Conservation (phyloP, 1,139 yeast genomes). For the Blastobotrys niveus region DNA sequence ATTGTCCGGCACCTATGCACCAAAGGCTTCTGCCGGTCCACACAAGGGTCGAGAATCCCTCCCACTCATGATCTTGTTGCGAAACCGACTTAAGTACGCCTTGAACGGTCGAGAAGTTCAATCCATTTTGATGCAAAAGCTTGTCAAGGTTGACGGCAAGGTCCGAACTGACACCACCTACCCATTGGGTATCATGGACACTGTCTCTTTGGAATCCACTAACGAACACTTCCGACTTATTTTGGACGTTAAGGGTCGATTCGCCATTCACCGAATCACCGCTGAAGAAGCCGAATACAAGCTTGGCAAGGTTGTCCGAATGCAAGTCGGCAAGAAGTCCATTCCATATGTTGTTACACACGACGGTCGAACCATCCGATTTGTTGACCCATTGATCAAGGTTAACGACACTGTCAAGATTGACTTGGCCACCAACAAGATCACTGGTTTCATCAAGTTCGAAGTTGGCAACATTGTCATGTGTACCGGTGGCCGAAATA, state of each 20-base stretch:
- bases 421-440: slow-evolving; percentile 93
- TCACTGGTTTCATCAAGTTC: slow-evolving; percentile 84
- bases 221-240: slow-evolving; percentile 98
- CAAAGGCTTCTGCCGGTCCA: slow-evolving; percentile 99
- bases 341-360: slow-evolving; percentile 97
- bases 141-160: slow-evolving; percentile 98
- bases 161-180: slow-evolving; percentile 97
- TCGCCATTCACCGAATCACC: slow-evolving; percentile 98
- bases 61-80: slow-evolving; percentile 94
- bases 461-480: slow-evolving; percentile 94
- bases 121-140: slow-evolving; percentile 99
- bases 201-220: slow-evolving; percentile 93
- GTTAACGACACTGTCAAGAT: slow-evolving; percentile 96
- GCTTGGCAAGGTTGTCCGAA: slow-evolving; percentile 96
- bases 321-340: slow-evolving; percentile 97
- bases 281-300: slow-evolving; percentile 98
- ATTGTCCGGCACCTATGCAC: slow-evolving; percentile 98
- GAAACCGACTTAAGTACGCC: slow-evolving; percentile 99
- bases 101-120: slow-evolving; percentile 99
- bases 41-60: slow-evolving; percentile 99
- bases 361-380: slow-evolving; percentile 99
- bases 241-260: slow-evolving; percentile 98
- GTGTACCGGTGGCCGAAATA: slow-evolving; percentile 99
- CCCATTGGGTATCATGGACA: slow-evolving; percentile 99
- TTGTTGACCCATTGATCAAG: slow-evolving; percentile 96